Percentiles rank a stretch among this genome's conserved stretches.
These are phyloP conservation scores for Atalantia buxifolia DNA, from an alignment of 345 rosid species.

Conservation along the genomic window DNA sequence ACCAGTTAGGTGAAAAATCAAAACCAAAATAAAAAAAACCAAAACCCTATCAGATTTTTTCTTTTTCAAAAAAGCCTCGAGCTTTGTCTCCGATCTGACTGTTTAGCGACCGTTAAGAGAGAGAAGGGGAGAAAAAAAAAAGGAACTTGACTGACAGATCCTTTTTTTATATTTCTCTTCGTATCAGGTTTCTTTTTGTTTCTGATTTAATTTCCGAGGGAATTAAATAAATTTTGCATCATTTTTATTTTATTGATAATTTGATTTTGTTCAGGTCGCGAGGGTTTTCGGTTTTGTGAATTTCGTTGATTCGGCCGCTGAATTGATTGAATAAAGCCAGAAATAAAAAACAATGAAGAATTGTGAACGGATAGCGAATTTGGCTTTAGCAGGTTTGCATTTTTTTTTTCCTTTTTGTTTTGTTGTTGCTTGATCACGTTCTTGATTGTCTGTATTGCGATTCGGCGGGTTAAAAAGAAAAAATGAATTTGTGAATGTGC, in stretches of 20 bases:
- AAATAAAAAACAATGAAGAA: conserved; percentile 54
- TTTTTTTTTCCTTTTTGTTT: neutral
- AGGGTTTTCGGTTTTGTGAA: neutral
- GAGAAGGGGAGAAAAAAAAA: neutral
- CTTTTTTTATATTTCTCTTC: conserved; percentile 4
- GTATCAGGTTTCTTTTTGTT: neutral
- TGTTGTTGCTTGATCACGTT: neutral
- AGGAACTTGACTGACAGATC: neutral
- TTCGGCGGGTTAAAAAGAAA: neutral
- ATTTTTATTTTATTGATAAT: neutral
- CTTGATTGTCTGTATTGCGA: neutral
- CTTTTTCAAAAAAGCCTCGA: neutral
- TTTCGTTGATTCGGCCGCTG: neutral
- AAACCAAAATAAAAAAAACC: too few relatives aligned
- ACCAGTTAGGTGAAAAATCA: neutral
- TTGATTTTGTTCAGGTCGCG: neutral
- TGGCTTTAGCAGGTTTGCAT: conserved; percentile 73
- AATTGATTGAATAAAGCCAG: neutral
- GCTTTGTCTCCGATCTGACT: conserved; percentile 28
- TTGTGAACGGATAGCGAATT: conserved; percentile 68
- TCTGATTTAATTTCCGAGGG: too few relatives aligned
- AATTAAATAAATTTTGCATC: neutral
- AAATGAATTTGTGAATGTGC: neutral
- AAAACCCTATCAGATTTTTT: conserved; percentile 1
- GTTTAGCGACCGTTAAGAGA: conserved; percentile 14